Conservation (phyloP, 2,329 filamentous ascomycete genomes). For the Cladosporium colombiae region DNA sequence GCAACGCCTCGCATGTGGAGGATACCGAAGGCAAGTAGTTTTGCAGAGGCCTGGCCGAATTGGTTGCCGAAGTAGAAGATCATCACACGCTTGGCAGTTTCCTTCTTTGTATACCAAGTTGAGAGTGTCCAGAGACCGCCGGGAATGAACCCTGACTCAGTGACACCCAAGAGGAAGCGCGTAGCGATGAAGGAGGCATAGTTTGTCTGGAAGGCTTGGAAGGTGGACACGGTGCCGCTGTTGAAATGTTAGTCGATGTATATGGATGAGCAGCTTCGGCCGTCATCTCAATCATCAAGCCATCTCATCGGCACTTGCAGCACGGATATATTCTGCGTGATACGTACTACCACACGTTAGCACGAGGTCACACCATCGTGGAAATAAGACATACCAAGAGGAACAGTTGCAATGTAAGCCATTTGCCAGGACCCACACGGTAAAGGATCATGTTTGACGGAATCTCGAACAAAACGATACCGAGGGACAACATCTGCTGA, state of each 20-base stretch:
- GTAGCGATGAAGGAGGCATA: constrained; percentile 42
- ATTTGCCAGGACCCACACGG: constrained; percentile 41
- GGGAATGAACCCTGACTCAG: constrained; percentile 50
- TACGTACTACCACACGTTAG: constrained; percentile 5
- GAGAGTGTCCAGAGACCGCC: constrained; percentile 52
- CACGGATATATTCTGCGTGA: background rate
- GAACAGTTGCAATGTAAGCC: constrained; percentile 44
- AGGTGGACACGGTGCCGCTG: constrained; percentile 41
- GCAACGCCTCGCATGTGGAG: constrained; percentile 31
- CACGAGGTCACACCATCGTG: background rate
- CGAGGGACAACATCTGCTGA: constrained; percentile 38
- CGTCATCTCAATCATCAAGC: background rate
- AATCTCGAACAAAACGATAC: constrained; percentile 38
- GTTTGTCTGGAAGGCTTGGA: constrained; percentile 44
- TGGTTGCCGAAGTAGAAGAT: constrained; percentile 52
- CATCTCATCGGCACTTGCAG: background rate
- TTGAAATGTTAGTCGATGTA: background rate
- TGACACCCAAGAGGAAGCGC: constrained; percentile 41
- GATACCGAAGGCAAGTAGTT: constrained; percentile 43
- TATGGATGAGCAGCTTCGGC: background rate
- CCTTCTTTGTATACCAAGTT: constrained; percentile 50
- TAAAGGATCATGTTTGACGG: constrained; percentile 38
- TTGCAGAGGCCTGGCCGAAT: constrained; percentile 43
- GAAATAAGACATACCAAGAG: constrained; percentile 24
- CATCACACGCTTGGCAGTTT: constrained; percentile 50